Base-by-base conservation (phyloP, 345 rosid genomes). In the Pseudoturritis turrita region DNA sequence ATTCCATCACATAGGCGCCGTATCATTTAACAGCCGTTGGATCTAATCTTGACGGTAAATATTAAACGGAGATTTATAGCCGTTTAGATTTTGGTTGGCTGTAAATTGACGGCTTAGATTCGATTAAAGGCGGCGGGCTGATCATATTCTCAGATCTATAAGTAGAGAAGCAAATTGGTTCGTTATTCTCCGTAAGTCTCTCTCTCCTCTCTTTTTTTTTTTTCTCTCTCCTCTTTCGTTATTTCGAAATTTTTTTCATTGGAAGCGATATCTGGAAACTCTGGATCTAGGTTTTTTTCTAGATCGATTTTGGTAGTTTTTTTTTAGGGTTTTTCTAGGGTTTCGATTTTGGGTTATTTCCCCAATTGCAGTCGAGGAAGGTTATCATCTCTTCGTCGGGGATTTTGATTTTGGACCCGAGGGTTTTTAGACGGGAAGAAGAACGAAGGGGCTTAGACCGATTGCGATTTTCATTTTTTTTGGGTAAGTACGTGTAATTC, bases 91-190 rank as follows among this genome's bases (percentile, higher is more conserved):
- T 66, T 62, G 7, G 54, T 25, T 49, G 66, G 71, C 53, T 58
- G 11, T n/a, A 29, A 29, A 43, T 74, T 31, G 59, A 83, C 81
- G 89, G 81, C 53, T 55, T 10, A 40, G 85, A 83, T 85, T 77
- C 36, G 51, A 53, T 62, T 37, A 41, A 43, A 57, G 40, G 72
- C 72, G 81, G 81, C 77, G 71, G 64, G 52, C 50, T 17, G 39
- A 22, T 71, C 68, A 71, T 52, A 74, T 25, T 6, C 22, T 52
- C 7, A 51, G 78, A 80, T 78, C 77, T 85, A 75, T 85, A 85
- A 85, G 73, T 78, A 50, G 62, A 64, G 74, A 55, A 62, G 52
- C 80, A 25, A 55, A 5, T 28, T 14, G 33, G 72, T 50, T 74
- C 74, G 28, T 73, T 53, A 50, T 15, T 26, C 25, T 17, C 15